These are phyloP conservation scores for Dalechampia spathulata DNA, from an alignment of 441 rosid species.

Conservation along the genomic window DNA sequence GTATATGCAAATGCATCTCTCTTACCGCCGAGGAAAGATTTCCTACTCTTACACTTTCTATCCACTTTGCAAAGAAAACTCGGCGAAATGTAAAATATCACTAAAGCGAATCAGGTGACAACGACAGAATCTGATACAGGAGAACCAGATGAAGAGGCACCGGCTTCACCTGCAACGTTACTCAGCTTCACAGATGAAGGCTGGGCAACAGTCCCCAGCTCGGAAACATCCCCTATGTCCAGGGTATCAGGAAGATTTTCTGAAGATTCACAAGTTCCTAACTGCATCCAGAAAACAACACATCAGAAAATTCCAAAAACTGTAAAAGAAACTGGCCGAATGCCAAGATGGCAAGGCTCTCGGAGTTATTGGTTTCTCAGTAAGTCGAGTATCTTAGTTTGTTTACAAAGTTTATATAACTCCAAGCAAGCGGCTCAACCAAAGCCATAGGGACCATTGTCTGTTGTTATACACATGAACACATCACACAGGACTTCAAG, in stretches of 20 bases:
- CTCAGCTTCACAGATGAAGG: constrained; percentile 35
- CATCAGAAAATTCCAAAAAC: not conserved
- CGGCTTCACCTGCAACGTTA: constrained; percentile 37
- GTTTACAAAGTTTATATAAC: no score
- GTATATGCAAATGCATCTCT: no score
- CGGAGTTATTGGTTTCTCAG: no score
- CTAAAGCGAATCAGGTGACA: constrained; percentile 27
- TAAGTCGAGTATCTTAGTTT: no score
- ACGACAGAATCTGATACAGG: constrained; percentile 21
- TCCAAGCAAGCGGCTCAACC: no score
- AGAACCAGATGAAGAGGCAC: constrained; percentile 44
- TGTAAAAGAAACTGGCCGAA: no score
- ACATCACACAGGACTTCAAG: no score
- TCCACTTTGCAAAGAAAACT: constrained; percentile 16
- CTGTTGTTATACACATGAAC: no score
- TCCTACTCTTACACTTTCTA: constrained; percentile 24
- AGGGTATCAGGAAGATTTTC: constrained; percentile 68
- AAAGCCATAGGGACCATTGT: no score
- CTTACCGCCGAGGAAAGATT: constrained; percentile 16
- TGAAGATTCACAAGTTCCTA: constrained; percentile 36
- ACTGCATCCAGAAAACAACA: constrained; percentile 31
- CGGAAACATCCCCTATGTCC: constrained; percentile 68
- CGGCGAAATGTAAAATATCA: constrained; percentile 4
- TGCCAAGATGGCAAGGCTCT: no score
- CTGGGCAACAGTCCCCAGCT: constrained; percentile 35